Percentiles rank a stretch among this genome's conserved stretches.
Evolutionary conservation across 768 basidiomycete genomes (phyloP).

Genomic region (Gymnopilus junonius): DNA sequence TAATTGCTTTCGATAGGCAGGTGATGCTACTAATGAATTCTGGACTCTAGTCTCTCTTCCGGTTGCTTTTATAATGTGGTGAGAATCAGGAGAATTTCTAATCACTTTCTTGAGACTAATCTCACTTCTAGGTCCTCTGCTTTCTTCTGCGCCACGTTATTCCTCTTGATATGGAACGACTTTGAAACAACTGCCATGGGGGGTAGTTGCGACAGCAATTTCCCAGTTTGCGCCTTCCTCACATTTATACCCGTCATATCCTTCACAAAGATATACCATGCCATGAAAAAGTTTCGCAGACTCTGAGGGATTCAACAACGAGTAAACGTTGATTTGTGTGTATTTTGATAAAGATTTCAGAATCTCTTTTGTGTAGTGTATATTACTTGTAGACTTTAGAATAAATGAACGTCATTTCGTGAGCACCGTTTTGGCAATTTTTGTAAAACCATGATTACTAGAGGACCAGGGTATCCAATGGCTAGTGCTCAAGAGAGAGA

Average conservation of each 20-base stretch:
- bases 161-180: conserved; percentile 1
- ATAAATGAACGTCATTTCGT: not conserved
- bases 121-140: not conserved
- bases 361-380: not conserved
- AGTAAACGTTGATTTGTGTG: too few species aligned
- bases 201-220: not conserved
- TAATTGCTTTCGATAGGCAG: not conserved
- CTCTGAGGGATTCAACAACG: not conserved
- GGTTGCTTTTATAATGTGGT: conserved; percentile 9
- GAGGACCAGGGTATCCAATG: too few species aligned
- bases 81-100: not conserved
- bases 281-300: conserved; percentile 1
- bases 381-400: not conserved
- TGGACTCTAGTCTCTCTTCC: conserved; percentile 9
- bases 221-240: not conserved
- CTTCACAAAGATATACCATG: conserved; percentile 1
- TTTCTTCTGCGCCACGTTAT: not conserved
- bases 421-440: not conserved
- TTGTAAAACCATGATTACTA: not conserved
- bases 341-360: too few species aligned
- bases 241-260: conserved; percentile 1
- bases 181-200: not conserved
- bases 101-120: not conserved
- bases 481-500: not conserved
- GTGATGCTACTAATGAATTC: not conserved